Evolutionary conservation across 2,329 filamentous ascomycete species (phyloP).

Genomic region (Colletotrichum sp.): DNA sequence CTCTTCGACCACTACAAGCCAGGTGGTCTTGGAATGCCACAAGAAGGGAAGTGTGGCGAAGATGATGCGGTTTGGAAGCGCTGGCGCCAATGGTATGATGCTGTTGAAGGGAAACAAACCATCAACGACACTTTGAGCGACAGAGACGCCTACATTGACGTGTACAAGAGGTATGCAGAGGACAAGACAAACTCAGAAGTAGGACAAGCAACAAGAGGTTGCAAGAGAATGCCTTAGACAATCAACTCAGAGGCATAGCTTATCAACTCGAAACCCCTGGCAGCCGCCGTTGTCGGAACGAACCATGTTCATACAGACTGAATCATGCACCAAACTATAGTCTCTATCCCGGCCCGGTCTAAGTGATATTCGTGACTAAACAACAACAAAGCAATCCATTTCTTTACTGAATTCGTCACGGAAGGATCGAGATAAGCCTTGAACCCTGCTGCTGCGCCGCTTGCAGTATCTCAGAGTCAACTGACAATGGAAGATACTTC

Average conservation of each 20-base stretch:
- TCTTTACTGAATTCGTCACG: not conserved
- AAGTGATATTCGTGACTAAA: not conserved
- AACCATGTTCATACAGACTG: not conserved
- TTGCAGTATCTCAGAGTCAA: not conserved
- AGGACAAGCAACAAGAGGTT: slow-evolving; percentile 65
- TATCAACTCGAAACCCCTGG: not conserved
- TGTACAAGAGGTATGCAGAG: slow-evolving; percentile 72
- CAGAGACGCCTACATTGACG: slow-evolving; percentile 67
- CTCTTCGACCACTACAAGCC: slow-evolving; percentile 77
- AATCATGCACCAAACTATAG: not conserved
- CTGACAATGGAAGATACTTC: not conserved
- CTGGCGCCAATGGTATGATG: slow-evolving; percentile 69
- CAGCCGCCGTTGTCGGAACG: not conserved
- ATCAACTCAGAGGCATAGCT: not conserved
- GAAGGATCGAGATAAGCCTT: not conserved
- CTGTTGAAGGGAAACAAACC: slow-evolving; percentile 63
- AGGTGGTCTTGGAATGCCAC: slow-evolving; percentile 52
- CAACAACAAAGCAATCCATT: not conserved
- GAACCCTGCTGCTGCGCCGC: not conserved
- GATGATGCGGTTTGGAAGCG: slow-evolving; percentile 65
- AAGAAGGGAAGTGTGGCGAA: slow-evolving; percentile 28
- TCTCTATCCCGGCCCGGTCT: not conserved
- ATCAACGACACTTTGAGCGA: slow-evolving; percentile 72
- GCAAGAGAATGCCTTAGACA: slow-evolving; percentile 61
- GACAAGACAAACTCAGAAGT: slow-evolving; percentile 66